Evolutionary conservation across 176 grass and related monocot species (phyloP).

Genomic region (Puccinellia tenuiflora): DNA sequence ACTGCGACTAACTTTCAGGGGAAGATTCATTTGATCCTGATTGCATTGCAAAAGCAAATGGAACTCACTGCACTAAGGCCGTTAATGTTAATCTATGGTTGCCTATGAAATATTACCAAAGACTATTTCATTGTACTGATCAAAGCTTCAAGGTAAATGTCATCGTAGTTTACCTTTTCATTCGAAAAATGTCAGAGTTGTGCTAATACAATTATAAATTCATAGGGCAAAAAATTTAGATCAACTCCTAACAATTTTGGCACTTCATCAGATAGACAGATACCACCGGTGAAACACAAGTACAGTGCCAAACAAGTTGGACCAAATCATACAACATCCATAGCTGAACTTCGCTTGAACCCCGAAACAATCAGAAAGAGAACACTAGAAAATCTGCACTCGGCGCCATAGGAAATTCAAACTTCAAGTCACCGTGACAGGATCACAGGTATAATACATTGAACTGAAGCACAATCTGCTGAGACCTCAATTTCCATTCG

Average conservation of each 20-base stretch:
- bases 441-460: neutral
- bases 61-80: neutral
- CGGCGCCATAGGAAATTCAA: neutral
- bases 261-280: neutral
- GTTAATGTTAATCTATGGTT: neutral
- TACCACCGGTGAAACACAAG: neutral
- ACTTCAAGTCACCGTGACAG: neutral
- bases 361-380: neutral
- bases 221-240: neutral
- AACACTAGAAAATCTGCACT: neutral
- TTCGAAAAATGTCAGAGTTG: neutral
- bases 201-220: neutral
- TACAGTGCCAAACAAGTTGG: neutral
- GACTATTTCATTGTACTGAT: neutral
- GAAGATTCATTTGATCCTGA: neutral
- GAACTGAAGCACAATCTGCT: neutral
- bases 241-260: neutral
- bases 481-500: too few relatives aligned
- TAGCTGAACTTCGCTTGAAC: neutral
- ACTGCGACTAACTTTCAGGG: slow-evolving; percentile 2
- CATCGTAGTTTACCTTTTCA: neutral
- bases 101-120: neutral
- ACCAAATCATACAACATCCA: neutral
- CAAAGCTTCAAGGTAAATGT: neutral
- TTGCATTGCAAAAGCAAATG: neutral